Evolutionary conservation across 805 yeast genomes (phyloP), one percentile per base, ranked within the genome.

Genomic region (Cyberlindnera sargentensis): DNA sequence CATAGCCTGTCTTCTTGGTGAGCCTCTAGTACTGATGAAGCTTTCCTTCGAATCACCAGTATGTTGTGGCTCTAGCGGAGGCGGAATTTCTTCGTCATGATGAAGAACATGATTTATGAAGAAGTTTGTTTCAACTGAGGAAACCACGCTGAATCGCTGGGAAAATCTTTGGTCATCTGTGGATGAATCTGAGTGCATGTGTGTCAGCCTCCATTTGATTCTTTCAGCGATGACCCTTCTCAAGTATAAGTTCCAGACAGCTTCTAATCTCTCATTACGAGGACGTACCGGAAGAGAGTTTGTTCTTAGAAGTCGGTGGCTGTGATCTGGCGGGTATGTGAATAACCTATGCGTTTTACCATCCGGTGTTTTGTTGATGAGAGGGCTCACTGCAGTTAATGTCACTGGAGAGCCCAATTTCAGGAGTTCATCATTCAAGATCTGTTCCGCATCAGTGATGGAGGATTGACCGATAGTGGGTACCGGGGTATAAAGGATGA

Each of bases 161-260:
- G 31, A 9, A 11, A 25, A 8, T 25, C 39, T 37, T 27, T 32
- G 11, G 34, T 36, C 37, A 27, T 42, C 37, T 24, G 43, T 36
- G 31, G 24, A 39, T 15, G 4, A 37, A 3, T 11, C 27, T 30
- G 25, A 44, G 34, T 15, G 34, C 15, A 52, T 39, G 39, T 55
- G 51, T 8, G 44, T 45, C 28, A 64, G 23, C 45, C 70, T 54
- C 52, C 67, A 52, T 20, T 53, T 48, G 11, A 64, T 57, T 42
- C 71, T 51, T 36, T 57, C 59, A 1, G 56, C 51, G n/a, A 66
- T 50, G n/a, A 63, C 61, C 9, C 57, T 42, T 37, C 52, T 49
- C 31, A 66, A 40, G 41, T 66, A 66, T 37, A 59, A 40, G 36
- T 52, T 58, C 71, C 71, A 67, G 2, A 66, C 31, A 0, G 50